A percentile compares a stretch with the other conserved stretches of the same genome.
Conservation (phyloP, 1,284 basidiomycete species). For the Crucibulum cyathiforme region DNA sequence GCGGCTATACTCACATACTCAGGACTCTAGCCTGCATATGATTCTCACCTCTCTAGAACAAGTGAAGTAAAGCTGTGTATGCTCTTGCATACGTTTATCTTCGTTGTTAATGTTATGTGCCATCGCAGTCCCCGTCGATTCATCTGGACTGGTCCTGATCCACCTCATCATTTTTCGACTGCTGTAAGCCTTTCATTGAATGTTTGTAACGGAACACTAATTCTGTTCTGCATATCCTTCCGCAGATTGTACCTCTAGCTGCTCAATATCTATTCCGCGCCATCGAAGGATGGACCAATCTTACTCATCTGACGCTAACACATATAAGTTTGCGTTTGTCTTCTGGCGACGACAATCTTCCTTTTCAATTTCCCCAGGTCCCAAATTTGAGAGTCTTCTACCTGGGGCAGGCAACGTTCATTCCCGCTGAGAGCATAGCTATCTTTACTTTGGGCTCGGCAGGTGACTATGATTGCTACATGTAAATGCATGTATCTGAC, state of each 20-base stretch:
- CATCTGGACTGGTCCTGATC: constrained; percentile 63
- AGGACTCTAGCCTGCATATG: constrained; percentile 39
- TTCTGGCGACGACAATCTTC: constrained; percentile 22
- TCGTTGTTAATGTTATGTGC: not conserved
- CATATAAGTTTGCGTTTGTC: constrained; percentile 27
- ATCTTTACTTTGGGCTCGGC: constrained; percentile 37
- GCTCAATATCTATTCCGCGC: constrained; percentile 50
- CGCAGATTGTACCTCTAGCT: constrained; percentile 55
- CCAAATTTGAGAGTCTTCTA: constrained; percentile 44
- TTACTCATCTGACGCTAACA: constrained; percentile 53
- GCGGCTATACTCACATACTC: constrained; percentile 49
- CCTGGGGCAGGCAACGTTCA: constrained; percentile 55
- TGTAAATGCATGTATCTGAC: constrained; percentile 13
- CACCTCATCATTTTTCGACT: constrained; percentile 64
- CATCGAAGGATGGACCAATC: constrained; percentile 48
- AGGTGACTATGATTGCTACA: not conserved
- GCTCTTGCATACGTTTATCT: not conserved
- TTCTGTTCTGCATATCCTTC: not conserved
- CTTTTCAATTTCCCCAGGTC: constrained; percentile 33
- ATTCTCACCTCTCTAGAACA: constrained; percentile 47
- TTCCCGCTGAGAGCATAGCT: constrained; percentile 47
- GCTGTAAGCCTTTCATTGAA: constrained; percentile 47
- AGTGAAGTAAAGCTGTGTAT: constrained; percentile 43
- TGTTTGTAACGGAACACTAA: not conserved
- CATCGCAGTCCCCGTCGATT: constrained; percentile 45